Percentiles rank a stretch among this genome's conserved stretches.
These are phyloP conservation scores for Mycena rosella DNA, from an alignment of 768 basidiomycete species.

Conservation along the genomic window DNA sequence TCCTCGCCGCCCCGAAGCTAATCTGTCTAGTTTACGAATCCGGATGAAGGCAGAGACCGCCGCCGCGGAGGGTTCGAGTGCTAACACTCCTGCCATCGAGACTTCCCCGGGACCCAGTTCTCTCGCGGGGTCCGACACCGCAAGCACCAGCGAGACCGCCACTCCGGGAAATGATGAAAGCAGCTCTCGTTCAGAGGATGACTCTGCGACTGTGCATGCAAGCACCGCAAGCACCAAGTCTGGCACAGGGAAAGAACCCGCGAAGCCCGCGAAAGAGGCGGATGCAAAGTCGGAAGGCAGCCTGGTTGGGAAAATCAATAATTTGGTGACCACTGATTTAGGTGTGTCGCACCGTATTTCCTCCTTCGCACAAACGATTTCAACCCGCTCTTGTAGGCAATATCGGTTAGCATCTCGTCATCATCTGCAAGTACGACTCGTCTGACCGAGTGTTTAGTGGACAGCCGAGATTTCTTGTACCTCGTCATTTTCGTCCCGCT, in stretches of 20 bases:
- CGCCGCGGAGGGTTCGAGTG: not conserved
- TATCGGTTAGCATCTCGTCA: not conserved
- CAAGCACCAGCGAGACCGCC: not conserved
- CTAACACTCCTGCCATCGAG: not conserved
- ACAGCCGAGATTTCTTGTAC: slow-evolving; percentile 22
- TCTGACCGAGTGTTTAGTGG: slow-evolving; percentile 6
- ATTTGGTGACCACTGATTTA: slow-evolving; percentile 75
- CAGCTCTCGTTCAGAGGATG: slow-evolving; percentile 2
- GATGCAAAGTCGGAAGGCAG: slow-evolving; percentile 47
- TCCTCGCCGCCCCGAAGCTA: not conserved
- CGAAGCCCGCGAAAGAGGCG: not conserved
- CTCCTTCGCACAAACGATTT: slow-evolving; percentile 5
- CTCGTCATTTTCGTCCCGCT: slow-evolving; percentile 17
- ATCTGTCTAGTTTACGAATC: slow-evolving; percentile 32
- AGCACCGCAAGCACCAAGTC: slow-evolving; percentile 44
- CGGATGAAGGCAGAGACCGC: slow-evolving; percentile 70
- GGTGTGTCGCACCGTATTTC: not conserved
- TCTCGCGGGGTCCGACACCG: slow-evolving; percentile 1
- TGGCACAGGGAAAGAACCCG: not conserved
- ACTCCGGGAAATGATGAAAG: slow-evolving; percentile 1
- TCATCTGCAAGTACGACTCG: no score
- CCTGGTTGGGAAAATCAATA: slow-evolving; percentile 82
- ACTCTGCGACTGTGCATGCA: slow-evolving; percentile 15
- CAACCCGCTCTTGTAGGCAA: not conserved
- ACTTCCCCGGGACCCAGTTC: not conserved